Base-by-base conservation (phyloP, 2,329 filamentous ascomycete species). In the Colletotrichum abscissum region DNA sequence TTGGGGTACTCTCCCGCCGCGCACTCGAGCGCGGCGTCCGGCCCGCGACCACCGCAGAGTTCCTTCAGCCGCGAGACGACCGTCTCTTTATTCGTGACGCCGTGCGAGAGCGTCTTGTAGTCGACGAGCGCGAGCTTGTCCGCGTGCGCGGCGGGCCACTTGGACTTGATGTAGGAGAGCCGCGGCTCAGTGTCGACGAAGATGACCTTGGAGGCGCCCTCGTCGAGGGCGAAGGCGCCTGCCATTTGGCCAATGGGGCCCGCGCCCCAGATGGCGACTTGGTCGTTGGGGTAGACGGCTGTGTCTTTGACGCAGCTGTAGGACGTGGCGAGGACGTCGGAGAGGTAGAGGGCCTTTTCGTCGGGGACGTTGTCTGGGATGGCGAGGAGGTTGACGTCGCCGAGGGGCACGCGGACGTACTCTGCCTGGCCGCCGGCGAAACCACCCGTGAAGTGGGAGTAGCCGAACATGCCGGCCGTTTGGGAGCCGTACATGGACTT, bases 341-440 rank as follows among this genome's bases (percentile, higher is more conserved):
- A 95, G 1, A 97, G 87, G 81, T 91, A 97, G 1, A 97, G 86
- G 0, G 86, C 85, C 84, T 96, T 95, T 85, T 97, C 95, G 78
- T 97, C 95, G 0, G 94, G 93, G 0, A 97, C 92, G 76, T 89
- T 88, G 67, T 93, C 91, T 1, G 95, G 95, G 6, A 97, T 90
- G 77, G 92, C 91, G 14, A 97, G 87, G 26, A 97, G 86, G 79
- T 97, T 97, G 73, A 94, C 91, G 77, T 97, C 93, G 33, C 91
- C 95, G 35, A 92, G 89, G 0, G 95, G 94, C 8, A 97, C 94
- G 8, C 95, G 90, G 0, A 95, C 92, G 78, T 95, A 97, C 83
- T 97, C 95, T 4, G 94, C 93, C 82, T 97, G 95, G 0, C 95
- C 95, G 62, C 95, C 94, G 1, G 94, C 94, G 79, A 96, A 97